Evolutionary conservation across 1,139 yeast genomes (phyloP).

Genomic region (Candida labiduridarum): DNA sequence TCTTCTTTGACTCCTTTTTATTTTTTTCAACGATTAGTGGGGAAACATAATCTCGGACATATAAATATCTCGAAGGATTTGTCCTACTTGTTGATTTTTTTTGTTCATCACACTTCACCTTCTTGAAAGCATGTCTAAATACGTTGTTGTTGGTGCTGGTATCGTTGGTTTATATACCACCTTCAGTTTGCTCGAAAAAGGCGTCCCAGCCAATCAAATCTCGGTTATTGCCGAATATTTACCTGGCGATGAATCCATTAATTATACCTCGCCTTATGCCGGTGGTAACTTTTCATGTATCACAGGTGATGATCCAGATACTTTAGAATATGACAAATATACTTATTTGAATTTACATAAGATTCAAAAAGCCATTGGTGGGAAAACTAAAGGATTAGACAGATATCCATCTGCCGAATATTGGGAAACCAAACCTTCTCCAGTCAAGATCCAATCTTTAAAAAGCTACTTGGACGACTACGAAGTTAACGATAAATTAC

Average conservation of each 20-base stretch:
- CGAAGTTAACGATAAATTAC: conserved; percentile 34
- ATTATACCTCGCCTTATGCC: conserved; percentile 80
- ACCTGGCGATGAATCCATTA: conserved; percentile 74
- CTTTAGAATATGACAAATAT: conserved; percentile 53
- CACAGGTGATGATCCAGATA: conserved; percentile 56
- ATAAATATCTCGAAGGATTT: not conserved
- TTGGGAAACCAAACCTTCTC: conserved; percentile 52
- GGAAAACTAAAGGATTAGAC: conserved; percentile 55
- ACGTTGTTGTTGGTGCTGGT: conserved; percentile 56
- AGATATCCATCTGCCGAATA: conserved; percentile 54
- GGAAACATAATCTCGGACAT: not conserved
- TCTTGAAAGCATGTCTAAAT: conserved; percentile 23
- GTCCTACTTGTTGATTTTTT: not conserved
- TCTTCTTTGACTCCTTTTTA: too few relatives aligned
- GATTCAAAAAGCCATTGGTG: conserved; percentile 53
- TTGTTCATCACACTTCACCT: not conserved
- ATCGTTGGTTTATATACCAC: conserved; percentile 71
- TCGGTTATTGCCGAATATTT: conserved; percentile 61
- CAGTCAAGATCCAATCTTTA: conserved; percentile 46
- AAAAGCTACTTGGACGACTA: conserved; percentile 48
- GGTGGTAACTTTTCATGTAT: conserved; percentile 76
- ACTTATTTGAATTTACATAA: conserved; percentile 52
- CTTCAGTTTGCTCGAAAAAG: conserved; percentile 51
- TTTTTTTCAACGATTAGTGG: too few relatives aligned
- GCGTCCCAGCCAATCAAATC: conserved; percentile 48